Evolutionary conservation across 2,329 filamentous ascomycete genomes (phyloP).

Genomic region (Beauveria brongniartii): DNA sequence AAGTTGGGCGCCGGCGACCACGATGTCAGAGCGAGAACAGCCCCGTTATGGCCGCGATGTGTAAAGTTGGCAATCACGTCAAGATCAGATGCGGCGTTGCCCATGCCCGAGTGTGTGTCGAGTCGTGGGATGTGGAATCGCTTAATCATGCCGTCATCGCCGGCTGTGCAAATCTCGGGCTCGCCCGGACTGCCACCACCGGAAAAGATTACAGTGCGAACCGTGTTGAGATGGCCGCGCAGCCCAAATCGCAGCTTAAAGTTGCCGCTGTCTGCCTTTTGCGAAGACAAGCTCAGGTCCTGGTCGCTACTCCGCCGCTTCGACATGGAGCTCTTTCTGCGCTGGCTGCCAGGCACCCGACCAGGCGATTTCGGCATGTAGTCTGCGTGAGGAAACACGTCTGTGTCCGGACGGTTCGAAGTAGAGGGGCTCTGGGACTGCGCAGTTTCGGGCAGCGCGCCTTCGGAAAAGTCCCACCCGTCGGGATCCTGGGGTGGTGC

Average conservation of each 20-base stretch:
- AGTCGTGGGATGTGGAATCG: constrained; percentile 91
- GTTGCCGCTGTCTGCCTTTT: constrained; percentile 61
- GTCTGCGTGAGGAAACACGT: constrained; percentile 77
- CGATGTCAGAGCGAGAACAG: constrained; percentile 77
- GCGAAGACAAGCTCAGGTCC: constrained; percentile 42
- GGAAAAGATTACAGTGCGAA: constrained; percentile 92
- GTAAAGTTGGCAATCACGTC: constrained; percentile 94
- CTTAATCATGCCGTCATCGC: constrained; percentile 93
- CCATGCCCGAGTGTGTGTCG: constrained; percentile 40
- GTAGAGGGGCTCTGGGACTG: constrained; percentile 38
- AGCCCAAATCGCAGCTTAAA: constrained; percentile 94
- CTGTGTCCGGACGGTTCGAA: constrained; percentile 69
- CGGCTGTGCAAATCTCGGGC: constrained; percentile 92
- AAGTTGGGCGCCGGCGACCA: constrained; percentile 86
- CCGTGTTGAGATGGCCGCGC: constrained; percentile 85
- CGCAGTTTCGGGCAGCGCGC: constrained; percentile 51
- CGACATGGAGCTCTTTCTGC: constrained; percentile 73
- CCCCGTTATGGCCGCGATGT: constrained; percentile 85
- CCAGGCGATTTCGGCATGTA: constrained; percentile 74
- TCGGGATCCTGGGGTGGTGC: constrained; percentile 49
- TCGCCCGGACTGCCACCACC: constrained; percentile 92
- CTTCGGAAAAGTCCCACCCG: constrained; percentile 90
- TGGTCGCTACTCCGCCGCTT: constrained; percentile 63
- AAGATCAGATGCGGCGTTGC: constrained; percentile 62
- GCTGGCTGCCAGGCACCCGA: constrained; percentile 58